phyloP scores from a whole-genome alignment of 2,329 filamentous ascomycete species.

The Talaromyces sp. region DNA sequence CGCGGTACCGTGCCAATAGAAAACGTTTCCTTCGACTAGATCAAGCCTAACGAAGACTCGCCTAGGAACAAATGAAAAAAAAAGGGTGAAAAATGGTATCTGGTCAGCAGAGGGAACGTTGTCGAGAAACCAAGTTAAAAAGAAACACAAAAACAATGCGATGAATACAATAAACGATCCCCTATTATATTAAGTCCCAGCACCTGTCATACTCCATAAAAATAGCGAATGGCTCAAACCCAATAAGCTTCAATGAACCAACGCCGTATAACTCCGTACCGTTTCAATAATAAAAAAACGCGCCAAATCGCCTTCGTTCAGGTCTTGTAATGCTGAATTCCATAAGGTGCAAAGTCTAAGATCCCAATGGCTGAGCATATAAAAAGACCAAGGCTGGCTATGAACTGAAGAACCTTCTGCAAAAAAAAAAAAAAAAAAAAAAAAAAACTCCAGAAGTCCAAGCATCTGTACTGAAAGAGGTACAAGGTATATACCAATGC shows the following conservation, averaged over 20 bases:
- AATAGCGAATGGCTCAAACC: constrained; percentile 10
- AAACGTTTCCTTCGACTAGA: neutral
- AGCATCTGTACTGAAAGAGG: neutral
- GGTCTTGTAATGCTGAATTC: neutral
- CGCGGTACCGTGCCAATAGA: neutral
- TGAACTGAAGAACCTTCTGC: neutral
- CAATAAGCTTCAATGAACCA: constrained; percentile 2
- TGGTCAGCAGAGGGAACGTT: constrained; percentile 13
- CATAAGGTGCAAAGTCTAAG: neutral
- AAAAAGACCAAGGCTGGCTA: neutral
- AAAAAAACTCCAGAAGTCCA: neutral
- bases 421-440: no score
- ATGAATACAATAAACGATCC: constrained; percentile 12
- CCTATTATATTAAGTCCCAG: constrained; percentile 11
- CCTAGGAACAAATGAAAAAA: constrained; percentile 4
- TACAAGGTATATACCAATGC: constrained; percentile 10
- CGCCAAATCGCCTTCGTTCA: neutral
- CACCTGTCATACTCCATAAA: constrained; percentile 12
- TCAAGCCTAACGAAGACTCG: neutral
- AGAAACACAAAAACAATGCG: neutral
- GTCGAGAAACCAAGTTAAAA: neutral
- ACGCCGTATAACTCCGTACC: constrained; percentile 8
- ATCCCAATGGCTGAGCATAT: neutral
- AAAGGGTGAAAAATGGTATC: constrained; percentile 15
- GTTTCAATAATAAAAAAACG: neutral